Evolutionary conservation across 768 basidiomycete genomes (phyloP).

Genomic region (Clitopilus passeckerianus): DNA sequence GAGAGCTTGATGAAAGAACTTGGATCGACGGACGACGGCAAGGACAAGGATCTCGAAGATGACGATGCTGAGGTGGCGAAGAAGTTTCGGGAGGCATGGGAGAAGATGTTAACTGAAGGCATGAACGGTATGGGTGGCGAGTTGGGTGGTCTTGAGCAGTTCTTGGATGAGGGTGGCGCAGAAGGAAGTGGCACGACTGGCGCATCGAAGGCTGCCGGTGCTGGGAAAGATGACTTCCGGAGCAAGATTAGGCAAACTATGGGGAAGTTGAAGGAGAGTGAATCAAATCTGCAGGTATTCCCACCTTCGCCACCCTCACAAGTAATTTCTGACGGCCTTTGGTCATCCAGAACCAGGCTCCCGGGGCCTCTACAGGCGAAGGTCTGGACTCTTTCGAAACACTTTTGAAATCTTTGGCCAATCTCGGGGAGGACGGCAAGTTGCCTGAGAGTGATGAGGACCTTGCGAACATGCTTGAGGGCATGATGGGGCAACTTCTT

Average conservation of each 20-base stretch:
- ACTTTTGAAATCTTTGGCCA: conserved; percentile 45
- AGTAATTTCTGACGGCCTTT: conserved; percentile 9
- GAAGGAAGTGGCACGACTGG: background rate
- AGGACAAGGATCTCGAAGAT: conserved; percentile 13
- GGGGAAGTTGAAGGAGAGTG: conserved; percentile 68
- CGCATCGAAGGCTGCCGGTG: background rate
- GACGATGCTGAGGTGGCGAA: conserved; percentile 28
- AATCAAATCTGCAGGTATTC: conserved; percentile 46
- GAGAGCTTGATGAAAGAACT: conserved; percentile 45
- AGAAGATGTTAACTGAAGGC: conserved; percentile 62
- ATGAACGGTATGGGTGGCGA: conserved; percentile 39
- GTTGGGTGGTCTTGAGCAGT: conserved; percentile 11
- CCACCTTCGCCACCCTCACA: background rate
- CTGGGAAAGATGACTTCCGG: conserved; percentile 48
- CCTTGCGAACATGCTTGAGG: conserved; percentile 67
- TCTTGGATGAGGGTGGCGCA: conserved; percentile 7
- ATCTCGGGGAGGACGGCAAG: conserved; percentile 26
- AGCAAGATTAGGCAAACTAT: conserved; percentile 66
- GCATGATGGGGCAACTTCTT: conserved; percentile 79
- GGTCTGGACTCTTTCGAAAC: conserved; percentile 40
- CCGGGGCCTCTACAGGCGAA: conserved; percentile 10
- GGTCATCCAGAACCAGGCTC: conserved; percentile 7
- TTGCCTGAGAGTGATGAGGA: conserved; percentile 41
- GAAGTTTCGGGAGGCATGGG: conserved; percentile 59
- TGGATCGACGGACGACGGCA: conserved; percentile 26